Evolutionary conservation across 179 eudicot species (phyloP).

Genomic region (Nepenthes alata): DNA sequence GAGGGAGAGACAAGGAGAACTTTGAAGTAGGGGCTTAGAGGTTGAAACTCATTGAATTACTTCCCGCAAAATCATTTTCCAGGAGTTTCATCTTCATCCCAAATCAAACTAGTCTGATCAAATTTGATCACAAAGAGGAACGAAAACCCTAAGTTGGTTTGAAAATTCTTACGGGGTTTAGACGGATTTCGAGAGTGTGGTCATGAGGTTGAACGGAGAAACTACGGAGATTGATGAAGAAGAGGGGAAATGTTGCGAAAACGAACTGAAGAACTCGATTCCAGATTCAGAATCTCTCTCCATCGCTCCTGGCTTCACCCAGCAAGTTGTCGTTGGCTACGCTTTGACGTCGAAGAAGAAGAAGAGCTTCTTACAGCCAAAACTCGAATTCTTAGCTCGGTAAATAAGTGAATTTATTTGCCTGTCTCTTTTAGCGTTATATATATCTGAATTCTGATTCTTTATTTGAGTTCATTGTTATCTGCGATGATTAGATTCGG

Average conservation of each 20-base stretch:
- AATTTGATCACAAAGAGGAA: no score
- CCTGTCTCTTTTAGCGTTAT: background rate
- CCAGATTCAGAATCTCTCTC: conserved; percentile 13
- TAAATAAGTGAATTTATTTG: conserved; percentile 8
- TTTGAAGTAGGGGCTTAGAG: no score
- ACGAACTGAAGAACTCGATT: conserved; percentile 12
- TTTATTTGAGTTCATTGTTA: conserved; percentile 5
- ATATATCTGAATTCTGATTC: conserved; percentile 2
- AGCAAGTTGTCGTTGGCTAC: conserved; percentile 53
- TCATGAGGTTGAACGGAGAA: conserved; percentile 43
- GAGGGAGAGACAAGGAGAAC: no score
- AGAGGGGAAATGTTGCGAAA: conserved; percentile 8
- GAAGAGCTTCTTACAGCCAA: conserved; percentile 68
- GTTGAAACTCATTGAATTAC: no score
- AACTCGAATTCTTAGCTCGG: conserved; percentile 50
- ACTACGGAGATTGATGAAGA: conserved; percentile 22
- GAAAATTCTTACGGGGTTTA: background rate
- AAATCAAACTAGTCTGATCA: no score
- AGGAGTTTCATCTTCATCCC: no score
- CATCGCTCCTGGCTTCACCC: conserved; percentile 14
- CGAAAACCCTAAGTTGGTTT: background rate
- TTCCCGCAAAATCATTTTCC: no score
- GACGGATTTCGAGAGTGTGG: background rate
- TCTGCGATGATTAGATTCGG: conserved; percentile 11
- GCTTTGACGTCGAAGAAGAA: conserved; percentile 65